Evolutionary conservation across 441 rosid genomes (phyloP).

Genomic region (Brassica hybrid): DNA sequence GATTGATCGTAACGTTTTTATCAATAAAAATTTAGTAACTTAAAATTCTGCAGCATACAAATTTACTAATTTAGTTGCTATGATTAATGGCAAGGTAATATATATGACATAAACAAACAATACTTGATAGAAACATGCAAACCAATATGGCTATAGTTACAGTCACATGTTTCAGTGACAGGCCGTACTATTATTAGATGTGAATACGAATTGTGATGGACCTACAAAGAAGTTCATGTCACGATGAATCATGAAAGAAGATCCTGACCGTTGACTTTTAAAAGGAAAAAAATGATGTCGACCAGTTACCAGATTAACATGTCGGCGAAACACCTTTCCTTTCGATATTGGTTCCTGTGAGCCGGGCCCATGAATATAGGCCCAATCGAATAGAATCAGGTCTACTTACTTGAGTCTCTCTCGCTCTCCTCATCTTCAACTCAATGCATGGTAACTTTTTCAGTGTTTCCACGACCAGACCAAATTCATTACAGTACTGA

Average conservation of each 20-base stretch:
- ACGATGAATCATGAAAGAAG: slow-evolving; percentile 1
- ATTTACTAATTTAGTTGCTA: no score
- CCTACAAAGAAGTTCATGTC: slow-evolving; percentile 20
- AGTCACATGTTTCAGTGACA: background rate
- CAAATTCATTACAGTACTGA: background rate
- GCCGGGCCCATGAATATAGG: background rate
- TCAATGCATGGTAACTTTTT: background rate
- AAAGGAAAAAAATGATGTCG: background rate
- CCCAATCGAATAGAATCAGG: slow-evolving; percentile 1
- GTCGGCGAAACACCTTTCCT: slow-evolving; percentile 9
- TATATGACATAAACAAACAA: background rate
- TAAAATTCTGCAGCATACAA: no score
- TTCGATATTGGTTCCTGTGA: background rate
- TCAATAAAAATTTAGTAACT: no score
- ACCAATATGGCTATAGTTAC: background rate
- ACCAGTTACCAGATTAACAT: slow-evolving; percentile 1
- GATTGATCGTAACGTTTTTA: no score
- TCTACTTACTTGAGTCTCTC: background rate
- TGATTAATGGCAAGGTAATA: background rate
- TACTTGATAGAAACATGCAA: background rate
- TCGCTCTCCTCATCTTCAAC: background rate
- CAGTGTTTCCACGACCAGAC: background rate
- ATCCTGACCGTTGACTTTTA: slow-evolving; percentile 7
- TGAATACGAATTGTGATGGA: background rate
- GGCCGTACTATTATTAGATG: background rate